phyloP scores from a whole-genome alignment of 768 basidiomycete genomes.

The Tricholoma flavovirens region DNA sequence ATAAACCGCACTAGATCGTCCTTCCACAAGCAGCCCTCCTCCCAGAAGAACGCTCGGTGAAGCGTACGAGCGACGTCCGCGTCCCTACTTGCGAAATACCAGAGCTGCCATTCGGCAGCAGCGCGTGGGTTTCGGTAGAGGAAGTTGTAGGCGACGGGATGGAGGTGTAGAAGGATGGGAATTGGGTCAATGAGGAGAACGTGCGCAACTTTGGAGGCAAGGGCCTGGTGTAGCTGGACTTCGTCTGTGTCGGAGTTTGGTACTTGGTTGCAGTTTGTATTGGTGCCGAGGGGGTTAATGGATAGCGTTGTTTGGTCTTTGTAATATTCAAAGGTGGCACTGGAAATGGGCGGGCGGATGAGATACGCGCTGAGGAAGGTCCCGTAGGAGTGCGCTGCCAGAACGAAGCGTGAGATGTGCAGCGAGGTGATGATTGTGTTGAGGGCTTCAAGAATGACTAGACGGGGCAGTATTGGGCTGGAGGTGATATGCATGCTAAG shows the following conservation, averaged over 20 bases:
- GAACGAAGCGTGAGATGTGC: slow-evolving; percentile 31
- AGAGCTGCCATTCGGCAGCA: slow-evolving; percentile 52
- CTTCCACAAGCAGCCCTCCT: slow-evolving; percentile 53
- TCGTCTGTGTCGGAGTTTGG: not conserved
- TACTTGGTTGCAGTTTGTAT: not conserved
- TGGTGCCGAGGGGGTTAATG: not conserved
- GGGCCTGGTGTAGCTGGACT: not conserved
- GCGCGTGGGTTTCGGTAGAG: slow-evolving; percentile 49
- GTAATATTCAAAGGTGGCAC: not conserved
- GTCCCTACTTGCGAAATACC: slow-evolving; percentile 64
- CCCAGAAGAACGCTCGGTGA: slow-evolving; percentile 61
- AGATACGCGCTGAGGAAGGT: slow-evolving; percentile 54
- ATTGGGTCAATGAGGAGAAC: slow-evolving; percentile 59
- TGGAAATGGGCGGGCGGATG: slow-evolving; percentile 30
- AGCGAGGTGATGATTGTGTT: slow-evolving; percentile 39
- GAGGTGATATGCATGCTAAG: slow-evolving; percentile 56
- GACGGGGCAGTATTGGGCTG: slow-evolving; percentile 37
- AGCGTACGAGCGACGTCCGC: slow-evolving; percentile 56
- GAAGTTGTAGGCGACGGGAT: slow-evolving; percentile 61
- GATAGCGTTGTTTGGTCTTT: too few relatives aligned
- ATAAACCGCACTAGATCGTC: slow-evolving; percentile 41
- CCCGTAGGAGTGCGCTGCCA: slow-evolving; percentile 58
- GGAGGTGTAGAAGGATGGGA: slow-evolving; percentile 56
- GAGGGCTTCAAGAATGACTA: slow-evolving; percentile 37
- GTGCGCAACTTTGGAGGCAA: slow-evolving; percentile 33